Percentiles rank a stretch among this genome's conserved stretches.
phyloP scores from a whole-genome alignment of 257 asterid genomes.

The Gentiana straminea region DNA sequence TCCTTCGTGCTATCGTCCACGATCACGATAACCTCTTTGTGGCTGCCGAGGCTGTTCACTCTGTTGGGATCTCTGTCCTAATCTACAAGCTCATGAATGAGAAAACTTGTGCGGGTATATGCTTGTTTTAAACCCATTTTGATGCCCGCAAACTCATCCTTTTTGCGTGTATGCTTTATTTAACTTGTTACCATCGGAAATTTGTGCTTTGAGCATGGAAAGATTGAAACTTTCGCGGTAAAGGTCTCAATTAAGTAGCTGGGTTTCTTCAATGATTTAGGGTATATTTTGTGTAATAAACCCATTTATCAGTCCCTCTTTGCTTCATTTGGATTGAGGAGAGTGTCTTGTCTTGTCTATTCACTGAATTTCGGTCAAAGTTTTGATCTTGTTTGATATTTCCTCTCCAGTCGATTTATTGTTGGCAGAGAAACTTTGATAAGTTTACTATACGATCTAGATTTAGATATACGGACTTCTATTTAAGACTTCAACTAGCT shows the following conservation, averaged over 20 bases:
- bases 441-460: too few species aligned
- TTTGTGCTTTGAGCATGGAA: background rate
- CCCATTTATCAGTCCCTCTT: too few species aligned
- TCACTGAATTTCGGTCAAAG: too few species aligned
- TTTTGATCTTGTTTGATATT: too few species aligned
- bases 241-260: background rate
- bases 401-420: too few species aligned
- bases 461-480: too few species aligned
- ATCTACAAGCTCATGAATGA: conserved; percentile 22
- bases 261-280: background rate
- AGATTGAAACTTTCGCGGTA: conserved; percentile 1
- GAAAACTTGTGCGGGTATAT: conserved; percentile 25
- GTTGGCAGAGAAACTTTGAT: too few species aligned
- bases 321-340: too few species aligned
- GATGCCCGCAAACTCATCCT: background rate
- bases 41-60: conserved; percentile 23
- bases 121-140: background rate
- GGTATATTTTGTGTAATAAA: background rate
- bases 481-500: too few species aligned
- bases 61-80: conserved; percentile 25
- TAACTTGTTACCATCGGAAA: too few species aligned
- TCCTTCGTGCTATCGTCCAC: conserved; percentile 18
- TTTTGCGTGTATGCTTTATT: background rate
- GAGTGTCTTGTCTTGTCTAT: too few species aligned
- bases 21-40: conserved; percentile 22